Conservation (phyloP, 2,329 filamentous ascomycete species). For the Fusarium penzigii region DNA sequence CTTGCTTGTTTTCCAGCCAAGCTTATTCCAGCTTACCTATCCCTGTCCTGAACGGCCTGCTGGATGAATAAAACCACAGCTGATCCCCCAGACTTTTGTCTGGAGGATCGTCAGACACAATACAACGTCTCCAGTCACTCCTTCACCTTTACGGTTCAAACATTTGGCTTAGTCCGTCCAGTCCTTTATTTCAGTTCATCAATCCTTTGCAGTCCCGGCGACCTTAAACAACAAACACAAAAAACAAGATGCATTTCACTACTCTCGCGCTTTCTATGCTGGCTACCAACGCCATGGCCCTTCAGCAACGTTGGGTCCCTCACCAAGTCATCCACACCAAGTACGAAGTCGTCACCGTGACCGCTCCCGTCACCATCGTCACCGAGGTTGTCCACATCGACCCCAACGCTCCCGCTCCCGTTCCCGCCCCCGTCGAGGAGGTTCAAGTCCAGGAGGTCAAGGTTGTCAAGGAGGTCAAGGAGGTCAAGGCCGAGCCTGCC, state of each 20-base stretch:
- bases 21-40: neutral
- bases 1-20: neutral
- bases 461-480: neutral
- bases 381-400: neutral
- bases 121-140: constrained; percentile 7
- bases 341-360: constrained; percentile 21
- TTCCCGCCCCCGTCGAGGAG: neutral
- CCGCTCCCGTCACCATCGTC: neutral
- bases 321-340: constrained; percentile 11
- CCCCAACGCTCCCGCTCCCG: neutral
- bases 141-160: constrained; percentile 4
- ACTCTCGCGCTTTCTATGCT: constrained; percentile 13
- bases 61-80: neutral
- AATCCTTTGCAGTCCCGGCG: constrained; percentile 18
- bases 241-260: constrained; percentile 24
- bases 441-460: neutral
- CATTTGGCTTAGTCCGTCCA: constrained; percentile 19
- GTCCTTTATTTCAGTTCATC: constrained; percentile 11
- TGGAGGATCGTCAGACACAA: neutral
- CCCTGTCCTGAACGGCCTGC: neutral
- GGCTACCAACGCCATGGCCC: constrained; percentile 22
- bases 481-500: constrained; percentile 1
- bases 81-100: neutral
- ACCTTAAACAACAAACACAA: constrained; percentile 8
- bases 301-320: neutral